Percentiles rank a stretch among this genome's conserved stretches.
These are phyloP conservation scores for Cryptococcus neoformans DNA, from an alignment of 1,284 basidiomycete species.

Conservation along the genomic window DNA sequence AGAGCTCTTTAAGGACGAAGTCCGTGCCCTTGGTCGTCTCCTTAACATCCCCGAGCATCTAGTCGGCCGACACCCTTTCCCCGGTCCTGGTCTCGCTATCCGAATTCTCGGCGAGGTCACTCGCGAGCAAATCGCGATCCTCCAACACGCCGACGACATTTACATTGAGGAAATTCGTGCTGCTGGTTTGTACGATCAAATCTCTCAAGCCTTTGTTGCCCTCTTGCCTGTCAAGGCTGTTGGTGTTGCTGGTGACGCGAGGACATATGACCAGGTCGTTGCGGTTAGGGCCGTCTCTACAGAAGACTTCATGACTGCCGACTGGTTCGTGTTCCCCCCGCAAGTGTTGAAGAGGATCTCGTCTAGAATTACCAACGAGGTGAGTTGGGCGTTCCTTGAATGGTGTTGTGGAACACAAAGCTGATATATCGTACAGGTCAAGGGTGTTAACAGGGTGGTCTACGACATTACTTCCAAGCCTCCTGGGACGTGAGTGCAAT, in stretches of 20 bases:
- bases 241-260: conserved; percentile 94
- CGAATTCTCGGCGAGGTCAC: conserved; percentile 95
- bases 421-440: conserved; percentile 21
- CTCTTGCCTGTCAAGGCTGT: conserved; percentile 95
- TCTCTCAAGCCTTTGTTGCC: conserved; percentile 96
- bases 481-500: conserved; percentile 63
- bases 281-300: conserved; percentile 86
- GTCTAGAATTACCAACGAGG: conserved; percentile 97
- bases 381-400: conserved; percentile 48
- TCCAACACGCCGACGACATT: conserved; percentile 94
- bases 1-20: conserved; percentile 99
- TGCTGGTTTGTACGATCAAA: conserved; percentile 88
- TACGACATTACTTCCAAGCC: conserved; percentile 99
- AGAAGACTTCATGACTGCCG: conserved; percentile 97
- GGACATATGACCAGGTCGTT: conserved; percentile 97
- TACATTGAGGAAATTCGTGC: conserved; percentile 97
- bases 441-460: conserved; percentile 86
- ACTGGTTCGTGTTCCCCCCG: conserved; percentile 97
- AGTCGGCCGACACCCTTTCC: conserved; percentile 98
- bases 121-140: conserved; percentile 84
- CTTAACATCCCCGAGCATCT: conserved; percentile 89
- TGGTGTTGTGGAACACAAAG: background rate
- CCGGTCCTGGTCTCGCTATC: conserved; percentile 97
- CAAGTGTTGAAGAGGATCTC: conserved; percentile 88
- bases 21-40: conserved; percentile 85